Evolutionary conservation across 2,329 filamentous ascomycete genomes (phyloP).

Genomic region (Nigrograna mackinnonii): DNA sequence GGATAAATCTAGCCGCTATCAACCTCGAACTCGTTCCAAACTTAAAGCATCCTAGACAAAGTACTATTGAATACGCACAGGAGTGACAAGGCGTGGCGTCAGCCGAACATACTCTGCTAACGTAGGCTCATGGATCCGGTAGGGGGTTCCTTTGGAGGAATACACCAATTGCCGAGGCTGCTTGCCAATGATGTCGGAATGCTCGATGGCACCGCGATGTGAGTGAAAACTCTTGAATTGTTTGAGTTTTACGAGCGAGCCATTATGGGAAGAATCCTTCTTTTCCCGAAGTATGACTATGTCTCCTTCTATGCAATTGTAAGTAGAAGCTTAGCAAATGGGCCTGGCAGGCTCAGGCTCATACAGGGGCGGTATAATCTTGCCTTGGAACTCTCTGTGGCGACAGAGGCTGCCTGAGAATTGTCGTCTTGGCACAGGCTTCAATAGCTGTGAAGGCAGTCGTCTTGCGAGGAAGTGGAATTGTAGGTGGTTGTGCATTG

Average conservation of each 20-base stretch:
- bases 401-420: no score
- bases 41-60: neutral
- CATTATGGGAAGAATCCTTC: slow-evolving; percentile 36
- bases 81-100: slow-evolving; percentile 73
- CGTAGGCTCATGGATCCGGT: slow-evolving; percentile 66
- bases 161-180: slow-evolving; percentile 61
- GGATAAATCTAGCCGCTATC: slow-evolving; percentile 66
- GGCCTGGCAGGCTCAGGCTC: no score
- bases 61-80: slow-evolving; percentile 52
- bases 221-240: slow-evolving; percentile 36
- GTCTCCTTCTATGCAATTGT: slow-evolving; percentile 36
- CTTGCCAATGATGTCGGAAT: slow-evolving; percentile 67
- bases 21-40: slow-evolving; percentile 2
- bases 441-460: no score
- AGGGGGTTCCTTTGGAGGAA: slow-evolving; percentile 56
- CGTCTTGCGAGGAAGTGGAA: no score
- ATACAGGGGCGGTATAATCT: no score
- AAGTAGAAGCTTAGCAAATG: no score
- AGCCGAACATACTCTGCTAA: slow-evolving; percentile 74
- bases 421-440: no score
- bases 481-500: no score
- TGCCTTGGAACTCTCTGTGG: slow-evolving; percentile 28
- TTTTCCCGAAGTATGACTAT: slow-evolving; percentile 47
- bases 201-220: slow-evolving; percentile 53
- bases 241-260: slow-evolving; percentile 45